phyloP scores from a whole-genome alignment of 768 basidiomycete species.

The Hygrophorus russula region DNA sequence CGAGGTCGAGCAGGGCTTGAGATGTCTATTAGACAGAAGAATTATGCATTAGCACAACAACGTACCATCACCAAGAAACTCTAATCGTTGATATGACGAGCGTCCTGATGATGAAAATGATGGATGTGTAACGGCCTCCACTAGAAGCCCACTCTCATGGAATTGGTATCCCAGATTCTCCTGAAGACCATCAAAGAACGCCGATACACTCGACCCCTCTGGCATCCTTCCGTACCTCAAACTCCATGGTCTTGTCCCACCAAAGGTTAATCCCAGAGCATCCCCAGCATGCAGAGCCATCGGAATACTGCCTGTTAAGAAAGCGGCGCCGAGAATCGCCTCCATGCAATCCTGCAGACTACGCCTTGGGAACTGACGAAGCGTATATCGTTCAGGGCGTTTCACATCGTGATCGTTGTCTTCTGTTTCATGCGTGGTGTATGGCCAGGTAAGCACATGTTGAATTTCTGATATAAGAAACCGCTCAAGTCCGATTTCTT shows the following conservation, averaged over 20 bases:
- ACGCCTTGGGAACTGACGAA: conserved; percentile 47
- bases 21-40: conserved; percentile 6
- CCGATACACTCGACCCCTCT: conserved; percentile 23
- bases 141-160: conserved; percentile 44
- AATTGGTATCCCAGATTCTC: conserved; percentile 62
- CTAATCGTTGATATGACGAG: conserved; percentile 74
- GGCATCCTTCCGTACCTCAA: conserved; percentile 35
- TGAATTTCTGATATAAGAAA: conserved; percentile 53
- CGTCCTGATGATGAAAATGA: conserved; percentile 44
- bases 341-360: conserved; percentile 87
- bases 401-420: conserved; percentile 19
- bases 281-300: conserved; percentile 57
- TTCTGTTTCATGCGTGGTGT: conserved; percentile 28
- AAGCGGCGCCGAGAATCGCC: conserved; percentile 70
- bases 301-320: conserved; percentile 57
- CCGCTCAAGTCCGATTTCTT: conserved; percentile 47
- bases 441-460: conserved; percentile 48
- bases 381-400: conserved; percentile 19
- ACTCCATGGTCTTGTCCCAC: conserved; percentile 59
- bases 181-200: conserved; percentile 46
- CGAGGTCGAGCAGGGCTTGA: conserved; percentile 59
- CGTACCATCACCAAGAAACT: conserved; percentile 86
- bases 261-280: conserved; percentile 59
- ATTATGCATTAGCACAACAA: conserved; percentile 1
- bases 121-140: conserved; percentile 82